Evolutionary conservation across 176 grass and related monocot species (phyloP).

Genomic region (Echinochloa phyllopogon): DNA sequence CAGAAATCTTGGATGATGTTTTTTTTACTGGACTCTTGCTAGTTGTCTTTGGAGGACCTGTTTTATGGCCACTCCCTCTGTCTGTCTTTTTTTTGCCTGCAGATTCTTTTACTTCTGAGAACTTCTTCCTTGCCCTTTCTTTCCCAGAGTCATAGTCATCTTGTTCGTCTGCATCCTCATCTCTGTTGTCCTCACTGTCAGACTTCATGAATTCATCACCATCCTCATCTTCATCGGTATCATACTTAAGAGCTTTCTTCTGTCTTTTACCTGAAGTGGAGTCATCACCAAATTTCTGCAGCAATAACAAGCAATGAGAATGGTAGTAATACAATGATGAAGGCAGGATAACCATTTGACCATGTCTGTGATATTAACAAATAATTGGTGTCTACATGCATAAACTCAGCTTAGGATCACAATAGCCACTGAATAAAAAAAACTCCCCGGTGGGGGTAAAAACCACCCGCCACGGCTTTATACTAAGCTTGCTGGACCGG

Average conservation of each 20-base stretch:
- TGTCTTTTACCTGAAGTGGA: slow-evolving; percentile 29
- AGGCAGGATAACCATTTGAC: slow-evolving; percentile 5
- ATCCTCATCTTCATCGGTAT: slow-evolving; percentile 66
- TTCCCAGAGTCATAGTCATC: slow-evolving; percentile 60
- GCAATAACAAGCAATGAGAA: slow-evolving; percentile 25
- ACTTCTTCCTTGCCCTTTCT: slow-evolving; percentile 54
- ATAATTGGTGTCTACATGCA: slow-evolving; percentile 6
- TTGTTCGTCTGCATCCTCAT: slow-evolving; percentile 55
- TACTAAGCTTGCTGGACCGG: no score
- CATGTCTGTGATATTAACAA: slow-evolving; percentile 29
- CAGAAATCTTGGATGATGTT: slow-evolving; percentile 52
- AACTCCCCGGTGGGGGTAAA: no score
- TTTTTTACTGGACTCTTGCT: slow-evolving; percentile 53
- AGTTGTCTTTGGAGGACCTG: slow-evolving; percentile 38
- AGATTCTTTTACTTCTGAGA: slow-evolving; percentile 56
- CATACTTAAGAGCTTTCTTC: slow-evolving; percentile 45
- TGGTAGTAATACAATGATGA: slow-evolving; percentile 23
- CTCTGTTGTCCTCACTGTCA: slow-evolving; percentile 55
- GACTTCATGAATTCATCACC: slow-evolving; percentile 50
- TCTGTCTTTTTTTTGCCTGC: slow-evolving; percentile 50
- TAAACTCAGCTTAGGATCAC: slow-evolving; percentile 12
- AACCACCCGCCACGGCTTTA: no score
- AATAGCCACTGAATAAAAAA: no score
- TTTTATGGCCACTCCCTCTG: slow-evolving; percentile 48
- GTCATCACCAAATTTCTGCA: slow-evolving; percentile 57